Conservation (phyloP, 768 basidiomycete species). For the Kondoa subrosea region DNA sequence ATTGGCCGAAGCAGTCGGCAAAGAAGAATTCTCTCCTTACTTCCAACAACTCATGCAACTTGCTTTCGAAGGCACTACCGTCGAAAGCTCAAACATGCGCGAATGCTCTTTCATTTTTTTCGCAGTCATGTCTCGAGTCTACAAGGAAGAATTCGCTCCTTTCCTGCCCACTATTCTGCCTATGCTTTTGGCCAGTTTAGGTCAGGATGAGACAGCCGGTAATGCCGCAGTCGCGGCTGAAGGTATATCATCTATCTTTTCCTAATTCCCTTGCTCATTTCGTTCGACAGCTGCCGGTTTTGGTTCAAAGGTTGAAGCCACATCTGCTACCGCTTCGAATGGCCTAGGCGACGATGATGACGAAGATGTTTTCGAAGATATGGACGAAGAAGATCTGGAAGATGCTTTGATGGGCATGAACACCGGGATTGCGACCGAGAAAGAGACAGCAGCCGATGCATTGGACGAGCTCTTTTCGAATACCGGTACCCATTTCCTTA, state of each 20-base stretch:
- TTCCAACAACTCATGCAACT: slow-evolving; percentile 92
- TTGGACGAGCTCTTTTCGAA: slow-evolving; percentile 76
- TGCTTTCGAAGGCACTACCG: slow-evolving; percentile 73
- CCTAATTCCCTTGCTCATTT: background rate
- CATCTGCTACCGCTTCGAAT: slow-evolving; percentile 45
- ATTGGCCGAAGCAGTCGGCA: slow-evolving; percentile 89
- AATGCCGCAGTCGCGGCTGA: slow-evolving; percentile 31
- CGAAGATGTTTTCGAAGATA: slow-evolving; percentile 43
- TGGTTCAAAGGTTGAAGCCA: background rate
- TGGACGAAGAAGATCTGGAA: slow-evolving; percentile 40
- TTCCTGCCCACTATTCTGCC: slow-evolving; percentile 78
- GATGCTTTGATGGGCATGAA: slow-evolving; percentile 40
- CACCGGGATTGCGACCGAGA: slow-evolving; percentile 92
- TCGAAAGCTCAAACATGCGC: slow-evolving; percentile 61
- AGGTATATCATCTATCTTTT: slow-evolving; percentile 22
- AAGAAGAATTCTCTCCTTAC: slow-evolving; percentile 83
- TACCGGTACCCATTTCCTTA: slow-evolving; percentile 68
- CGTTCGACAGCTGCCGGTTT: background rate
- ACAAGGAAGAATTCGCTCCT: slow-evolving; percentile 76
- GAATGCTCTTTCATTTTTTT: slow-evolving; percentile 98
- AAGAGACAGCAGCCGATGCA: slow-evolving; percentile 95
- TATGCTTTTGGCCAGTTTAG: slow-evolving; percentile 60
- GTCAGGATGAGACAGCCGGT: slow-evolving; percentile 66
- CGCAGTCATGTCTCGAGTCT: slow-evolving; percentile 93
- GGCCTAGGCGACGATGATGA: slow-evolving; percentile 40